A percentile compares a stretch with the other conserved stretches of the same genome.
These are phyloP conservation scores for Sporisorium scitamineum DNA, from an alignment of 1,284 basidiomycete genomes.

Conservation along the genomic window DNA sequence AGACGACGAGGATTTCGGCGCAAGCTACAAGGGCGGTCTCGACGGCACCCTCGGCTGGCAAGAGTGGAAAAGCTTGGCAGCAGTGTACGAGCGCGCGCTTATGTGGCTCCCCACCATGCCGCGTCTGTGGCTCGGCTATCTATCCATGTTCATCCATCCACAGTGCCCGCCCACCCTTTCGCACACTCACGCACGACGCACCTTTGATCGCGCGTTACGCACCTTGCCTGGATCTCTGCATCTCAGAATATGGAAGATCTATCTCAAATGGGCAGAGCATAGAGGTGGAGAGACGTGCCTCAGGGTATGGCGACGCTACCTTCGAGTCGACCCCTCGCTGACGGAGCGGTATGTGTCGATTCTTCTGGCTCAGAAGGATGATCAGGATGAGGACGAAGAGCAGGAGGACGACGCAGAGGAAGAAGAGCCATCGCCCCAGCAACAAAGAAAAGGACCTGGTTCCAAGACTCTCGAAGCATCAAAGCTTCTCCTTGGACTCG, in stretches of 20 bases:
- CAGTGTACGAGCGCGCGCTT: conserved; percentile 89
- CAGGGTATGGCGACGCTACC: conserved; percentile 88
- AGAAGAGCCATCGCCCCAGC: background rate
- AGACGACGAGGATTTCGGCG: conserved; percentile 77
- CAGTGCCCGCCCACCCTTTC: conserved; percentile 86
- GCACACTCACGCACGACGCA: conserved; percentile 88
- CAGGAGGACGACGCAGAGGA: conserved; percentile 18
- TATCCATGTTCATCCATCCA: conserved; percentile 89
- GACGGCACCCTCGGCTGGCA: conserved; percentile 90
- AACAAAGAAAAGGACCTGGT: background rate
- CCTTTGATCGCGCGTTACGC: conserved; percentile 93
- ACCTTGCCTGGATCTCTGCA: conserved; percentile 95
- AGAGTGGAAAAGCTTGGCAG: conserved; percentile 91
- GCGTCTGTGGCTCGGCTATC: conserved; percentile 91
- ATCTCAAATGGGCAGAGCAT: conserved; percentile 91
- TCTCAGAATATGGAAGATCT: conserved; percentile 90
- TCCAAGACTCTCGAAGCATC: conserved; percentile 87
- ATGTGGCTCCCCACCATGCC: conserved; percentile 96
- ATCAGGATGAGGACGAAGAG: conserved; percentile 42
- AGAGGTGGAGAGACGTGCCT: conserved; percentile 87
- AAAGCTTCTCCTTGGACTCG: conserved; percentile 86
- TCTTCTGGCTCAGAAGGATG: conserved; percentile 53
- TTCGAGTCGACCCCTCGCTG: conserved; percentile 73
- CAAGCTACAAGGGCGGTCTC: conserved; percentile 81
- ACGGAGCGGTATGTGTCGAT: conserved; percentile 65